Conservation (phyloP, 352 stramenopile species). For the Globisporangium uncinulatum region DNA sequence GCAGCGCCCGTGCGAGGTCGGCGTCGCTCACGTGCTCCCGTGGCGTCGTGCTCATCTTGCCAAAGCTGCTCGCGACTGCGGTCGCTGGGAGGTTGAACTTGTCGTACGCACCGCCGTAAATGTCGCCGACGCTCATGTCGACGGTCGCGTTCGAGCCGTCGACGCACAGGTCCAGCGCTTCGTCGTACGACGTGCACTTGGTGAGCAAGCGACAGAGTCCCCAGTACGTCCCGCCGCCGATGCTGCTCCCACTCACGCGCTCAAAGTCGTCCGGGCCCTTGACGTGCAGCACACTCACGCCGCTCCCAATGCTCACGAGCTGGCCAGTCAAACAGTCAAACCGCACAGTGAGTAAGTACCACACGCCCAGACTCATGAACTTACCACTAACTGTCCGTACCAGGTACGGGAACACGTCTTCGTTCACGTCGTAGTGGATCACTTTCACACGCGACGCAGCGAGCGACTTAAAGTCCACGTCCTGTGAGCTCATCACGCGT, state of each 20-base stretch:
- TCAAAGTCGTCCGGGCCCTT: constrained; percentile 92
- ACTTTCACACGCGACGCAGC: constrained; percentile 69
- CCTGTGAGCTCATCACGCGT: constrained; percentile 19
- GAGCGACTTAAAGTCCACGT: constrained; percentile 78
- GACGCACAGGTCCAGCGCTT: constrained; percentile 76
- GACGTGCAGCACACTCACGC: constrained; percentile 95
- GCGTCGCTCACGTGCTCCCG: constrained; percentile 86
- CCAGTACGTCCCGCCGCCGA: constrained; percentile 99
- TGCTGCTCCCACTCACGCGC: constrained; percentile 97
- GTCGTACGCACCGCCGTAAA: constrained; percentile 96
- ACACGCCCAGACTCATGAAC: too few species aligned
- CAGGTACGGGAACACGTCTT: constrained; percentile 83
- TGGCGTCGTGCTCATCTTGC: constrained; percentile 73
- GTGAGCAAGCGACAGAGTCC: constrained; percentile 95
- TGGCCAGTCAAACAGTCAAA: constrained; percentile 10
- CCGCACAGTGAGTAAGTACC: too few species aligned
- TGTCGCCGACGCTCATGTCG: constrained; percentile 98
- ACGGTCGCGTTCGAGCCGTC: constrained; percentile 82
- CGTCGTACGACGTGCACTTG: constrained; percentile 81
- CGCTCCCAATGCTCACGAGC: constrained; percentile 98
- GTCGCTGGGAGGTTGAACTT: constrained; percentile 90
- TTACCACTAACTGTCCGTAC: constrained; percentile 15
- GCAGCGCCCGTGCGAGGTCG: constrained; percentile 93
- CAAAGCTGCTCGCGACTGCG: constrained; percentile 97
- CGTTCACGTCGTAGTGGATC: constrained; percentile 69